phyloP scores from a whole-genome alignment of 306 rosid species.

The Vigna reflexopilosa region DNA sequence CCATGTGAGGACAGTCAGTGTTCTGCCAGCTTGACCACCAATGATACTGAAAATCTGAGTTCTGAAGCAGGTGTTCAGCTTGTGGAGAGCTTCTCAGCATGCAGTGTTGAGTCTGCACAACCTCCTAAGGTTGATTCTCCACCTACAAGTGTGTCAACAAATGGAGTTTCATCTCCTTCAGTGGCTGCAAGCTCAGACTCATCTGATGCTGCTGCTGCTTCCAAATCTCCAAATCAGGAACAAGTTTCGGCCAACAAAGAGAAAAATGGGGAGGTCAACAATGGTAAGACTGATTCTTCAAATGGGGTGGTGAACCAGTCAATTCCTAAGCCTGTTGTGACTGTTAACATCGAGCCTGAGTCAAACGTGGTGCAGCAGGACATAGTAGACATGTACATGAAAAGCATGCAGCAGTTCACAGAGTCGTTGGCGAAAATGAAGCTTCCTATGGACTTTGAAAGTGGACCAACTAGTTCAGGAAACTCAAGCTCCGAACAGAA shows the following conservation, averaged over 20 bases:
- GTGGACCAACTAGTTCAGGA: conserved; percentile 73
- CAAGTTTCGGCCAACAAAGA: conserved; percentile 53
- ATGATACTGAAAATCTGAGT: conserved; percentile 61
- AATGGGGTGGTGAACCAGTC: conserved; percentile 55
- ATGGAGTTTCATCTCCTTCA: conserved; percentile 62
- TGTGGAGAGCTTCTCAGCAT: conserved; percentile 63
- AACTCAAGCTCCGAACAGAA: conserved; percentile 82
- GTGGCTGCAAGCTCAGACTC: conserved; percentile 62
- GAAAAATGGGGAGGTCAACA: conserved; percentile 54
- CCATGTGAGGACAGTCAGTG: conserved; percentile 68
- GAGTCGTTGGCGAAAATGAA: conserved; percentile 97
- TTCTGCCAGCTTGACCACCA: conserved; percentile 59
- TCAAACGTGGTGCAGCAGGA: conserved; percentile 90
- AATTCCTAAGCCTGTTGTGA: conserved; percentile 57
- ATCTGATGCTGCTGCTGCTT: conserved; percentile 46
- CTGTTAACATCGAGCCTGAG: conserved; percentile 73
- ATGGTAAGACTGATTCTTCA: conserved; percentile 66
- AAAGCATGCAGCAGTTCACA: conserved; percentile 96
- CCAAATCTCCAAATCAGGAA: conserved; percentile 50
- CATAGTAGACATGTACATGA: conserved; percentile 94
- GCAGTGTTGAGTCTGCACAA: conserved; percentile 57
- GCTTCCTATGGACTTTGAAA: conserved; percentile 87
- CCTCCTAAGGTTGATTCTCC: conserved; percentile 70
- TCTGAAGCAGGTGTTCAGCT: conserved; percentile 59
- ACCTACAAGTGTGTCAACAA: conserved; percentile 64